Percentiles rank a stretch among this genome's conserved stretches.
Evolutionary conservation across 306 rosid genomes (phyloP).

Genomic region (Hippophae tibetana): DNA sequence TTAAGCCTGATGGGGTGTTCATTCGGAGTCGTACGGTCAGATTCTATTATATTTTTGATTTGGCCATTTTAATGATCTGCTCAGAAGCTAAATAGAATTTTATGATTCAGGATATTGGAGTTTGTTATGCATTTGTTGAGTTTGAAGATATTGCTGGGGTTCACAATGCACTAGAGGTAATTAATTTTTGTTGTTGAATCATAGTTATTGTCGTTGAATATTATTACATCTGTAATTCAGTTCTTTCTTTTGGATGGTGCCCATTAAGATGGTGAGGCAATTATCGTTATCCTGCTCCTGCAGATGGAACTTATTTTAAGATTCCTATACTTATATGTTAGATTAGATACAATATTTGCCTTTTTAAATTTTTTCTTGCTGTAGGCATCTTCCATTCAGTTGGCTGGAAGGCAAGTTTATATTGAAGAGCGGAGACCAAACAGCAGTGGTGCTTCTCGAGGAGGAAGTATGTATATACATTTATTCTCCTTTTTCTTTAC

Average conservation of each 20-base stretch:
- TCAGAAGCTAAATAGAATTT: slow-evolving; percentile 21
- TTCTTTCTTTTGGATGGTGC: slow-evolving; percentile 1
- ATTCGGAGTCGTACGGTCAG: slow-evolving; percentile 71
- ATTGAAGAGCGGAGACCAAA: slow-evolving; percentile 88
- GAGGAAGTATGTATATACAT: slow-evolving; percentile 63
- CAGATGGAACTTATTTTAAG: background rate
- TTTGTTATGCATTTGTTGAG: slow-evolving; percentile 94
- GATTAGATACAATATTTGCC: background rate
- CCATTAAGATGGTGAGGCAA: background rate
- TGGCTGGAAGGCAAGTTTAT: slow-evolving; percentile 86
- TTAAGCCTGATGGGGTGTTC: slow-evolving; percentile 74
- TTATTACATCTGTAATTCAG: background rate
- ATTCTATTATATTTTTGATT: slow-evolving; percentile 7
- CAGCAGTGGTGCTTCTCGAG: slow-evolving; percentile 49
- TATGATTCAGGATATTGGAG: slow-evolving; percentile 77
- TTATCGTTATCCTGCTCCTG: background rate
- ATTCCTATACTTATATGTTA: background rate
- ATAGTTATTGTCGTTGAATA: background rate
- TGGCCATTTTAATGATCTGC: background rate
- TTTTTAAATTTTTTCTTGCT: slow-evolving; percentile 17
- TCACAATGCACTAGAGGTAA: slow-evolving; percentile 81
- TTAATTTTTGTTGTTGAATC: slow-evolving; percentile 6
- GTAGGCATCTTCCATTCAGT: slow-evolving; percentile 84
- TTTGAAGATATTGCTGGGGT: slow-evolving; percentile 77
- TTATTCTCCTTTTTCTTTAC: slow-evolving; percentile 3